Percentiles rank a stretch among this genome's conserved stretches.
These are phyloP conservation scores for Pittosporum tobira DNA, from an alignment of 129 eudicot species.

Conservation along the genomic window DNA sequence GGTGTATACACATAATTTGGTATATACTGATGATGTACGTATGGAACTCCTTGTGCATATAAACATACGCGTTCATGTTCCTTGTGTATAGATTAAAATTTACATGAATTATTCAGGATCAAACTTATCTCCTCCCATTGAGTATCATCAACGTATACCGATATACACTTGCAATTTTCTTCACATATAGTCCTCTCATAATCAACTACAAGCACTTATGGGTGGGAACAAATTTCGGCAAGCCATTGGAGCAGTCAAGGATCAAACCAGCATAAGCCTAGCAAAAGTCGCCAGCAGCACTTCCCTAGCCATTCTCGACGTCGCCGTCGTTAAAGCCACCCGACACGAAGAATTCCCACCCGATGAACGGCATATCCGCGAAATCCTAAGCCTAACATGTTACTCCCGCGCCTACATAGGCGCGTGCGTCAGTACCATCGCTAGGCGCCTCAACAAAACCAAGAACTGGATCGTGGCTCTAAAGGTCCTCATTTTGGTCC, in stretches of 20 bases:
- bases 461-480: constrained; percentile 86
- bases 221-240: constrained; percentile 51
- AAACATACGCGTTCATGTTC: too few relatives aligned
- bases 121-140: too few relatives aligned
- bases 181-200: too few relatives aligned
- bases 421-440: constrained; percentile 59
- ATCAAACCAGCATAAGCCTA: constrained; percentile 72
- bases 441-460: constrained; percentile 81
- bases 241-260: constrained; percentile 91
- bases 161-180: too few relatives aligned
- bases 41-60: too few relatives aligned
- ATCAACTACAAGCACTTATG: too few relatives aligned
- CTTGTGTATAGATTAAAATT: background rate
- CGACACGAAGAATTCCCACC: constrained; percentile 74
- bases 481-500: constrained; percentile 63
- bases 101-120: constrained; percentile 7
- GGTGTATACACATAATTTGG: too few relatives aligned
- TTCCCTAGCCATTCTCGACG: constrained; percentile 59
- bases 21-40: too few relatives aligned
- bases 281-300: constrained; percentile 59
- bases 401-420: constrained; percentile 47
- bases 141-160: too few relatives aligned
- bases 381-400: constrained; percentile 55
- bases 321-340: constrained; percentile 84
- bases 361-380: constrained; percentile 56